A percentile compares a stretch with the other conserved stretches of the same genome.
phyloP scores from a whole-genome alignment of 1,284 basidiomycete genomes.

The Leccinum laetum region DNA sequence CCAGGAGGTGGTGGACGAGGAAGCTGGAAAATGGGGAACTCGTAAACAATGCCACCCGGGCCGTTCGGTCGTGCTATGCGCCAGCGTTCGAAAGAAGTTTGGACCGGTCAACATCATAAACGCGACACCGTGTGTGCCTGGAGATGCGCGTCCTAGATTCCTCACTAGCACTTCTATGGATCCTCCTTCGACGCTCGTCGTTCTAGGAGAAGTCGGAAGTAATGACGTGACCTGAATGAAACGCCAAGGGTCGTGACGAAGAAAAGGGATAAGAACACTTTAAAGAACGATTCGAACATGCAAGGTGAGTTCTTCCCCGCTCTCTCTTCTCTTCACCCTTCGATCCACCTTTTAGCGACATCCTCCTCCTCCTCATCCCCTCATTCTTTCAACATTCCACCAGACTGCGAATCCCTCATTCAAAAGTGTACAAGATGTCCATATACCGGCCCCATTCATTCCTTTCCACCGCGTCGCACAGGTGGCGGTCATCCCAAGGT shows the following conservation, averaged over 20 bases:
- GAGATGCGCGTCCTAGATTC: too few species aligned
- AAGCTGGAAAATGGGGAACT: too few species aligned
- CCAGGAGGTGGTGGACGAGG: too few species aligned
- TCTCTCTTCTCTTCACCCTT: background rate
- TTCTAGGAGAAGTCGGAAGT: background rate
- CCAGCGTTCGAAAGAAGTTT: too few species aligned
- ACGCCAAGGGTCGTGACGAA: background rate
- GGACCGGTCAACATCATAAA: too few species aligned
- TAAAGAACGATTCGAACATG: constrained; percentile 15
- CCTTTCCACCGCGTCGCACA: constrained; percentile 30
- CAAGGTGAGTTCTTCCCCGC: constrained; percentile 21
- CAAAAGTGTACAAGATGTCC: constrained; percentile 34
- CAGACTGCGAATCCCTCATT: constrained; percentile 12
- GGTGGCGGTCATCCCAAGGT: constrained; percentile 32
- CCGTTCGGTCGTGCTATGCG: too few species aligned
- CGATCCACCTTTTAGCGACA: constrained; percentile 14
- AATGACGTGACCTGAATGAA: constrained; percentile 16
- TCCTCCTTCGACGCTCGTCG: too few species aligned
- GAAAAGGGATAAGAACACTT: constrained; percentile 9
- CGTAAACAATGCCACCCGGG: too few species aligned
- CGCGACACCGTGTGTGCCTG: too few species aligned
- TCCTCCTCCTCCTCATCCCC: constrained; percentile 16
- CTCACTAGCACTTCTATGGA: too few species aligned
- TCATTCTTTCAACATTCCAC: constrained; percentile 23
- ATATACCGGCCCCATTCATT: constrained; percentile 28